These are phyloP conservation scores for Acacia concinna DNA, from an alignment of 331 rosid genomes.

Conservation along the genomic window DNA sequence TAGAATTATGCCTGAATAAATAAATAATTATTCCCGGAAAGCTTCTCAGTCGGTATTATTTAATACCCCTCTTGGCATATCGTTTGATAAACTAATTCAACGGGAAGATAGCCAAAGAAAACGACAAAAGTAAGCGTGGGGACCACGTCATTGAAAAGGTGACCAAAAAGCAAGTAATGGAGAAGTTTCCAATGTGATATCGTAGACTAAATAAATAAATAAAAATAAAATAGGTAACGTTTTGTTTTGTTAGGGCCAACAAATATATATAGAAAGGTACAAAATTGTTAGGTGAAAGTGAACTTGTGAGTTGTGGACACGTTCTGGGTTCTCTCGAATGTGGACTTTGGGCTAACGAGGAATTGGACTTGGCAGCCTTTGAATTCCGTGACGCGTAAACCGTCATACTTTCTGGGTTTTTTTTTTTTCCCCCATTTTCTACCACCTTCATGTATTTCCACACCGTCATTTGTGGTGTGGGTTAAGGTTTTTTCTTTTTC, in stretches of 20 bases:
- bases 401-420: not conserved
- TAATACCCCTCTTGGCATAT: not conserved
- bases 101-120: not conserved
- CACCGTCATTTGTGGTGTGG: too few species aligned
- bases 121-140: not conserved
- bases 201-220: not conserved
- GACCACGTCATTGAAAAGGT: not conserved
- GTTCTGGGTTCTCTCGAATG: not conserved
- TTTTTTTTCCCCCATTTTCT: not conserved
- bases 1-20: not conserved
- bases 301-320: not conserved
- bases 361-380: not conserved
- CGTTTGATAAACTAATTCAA: not conserved
- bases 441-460: not conserved
- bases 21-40: not conserved
- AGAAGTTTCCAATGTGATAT: not conserved
- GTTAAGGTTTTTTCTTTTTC: too few species aligned
- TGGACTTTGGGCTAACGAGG: not conserved
- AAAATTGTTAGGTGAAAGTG: not conserved
- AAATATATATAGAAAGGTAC: not conserved
- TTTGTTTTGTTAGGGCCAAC: not conserved
- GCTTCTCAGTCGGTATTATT: not conserved
- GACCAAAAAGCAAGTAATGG: not conserved
- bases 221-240: not conserved
- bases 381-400: not conserved